Conservation (phyloP, 2,329 filamentous ascomycete genomes). For the Verticillium longisporum region DNA sequence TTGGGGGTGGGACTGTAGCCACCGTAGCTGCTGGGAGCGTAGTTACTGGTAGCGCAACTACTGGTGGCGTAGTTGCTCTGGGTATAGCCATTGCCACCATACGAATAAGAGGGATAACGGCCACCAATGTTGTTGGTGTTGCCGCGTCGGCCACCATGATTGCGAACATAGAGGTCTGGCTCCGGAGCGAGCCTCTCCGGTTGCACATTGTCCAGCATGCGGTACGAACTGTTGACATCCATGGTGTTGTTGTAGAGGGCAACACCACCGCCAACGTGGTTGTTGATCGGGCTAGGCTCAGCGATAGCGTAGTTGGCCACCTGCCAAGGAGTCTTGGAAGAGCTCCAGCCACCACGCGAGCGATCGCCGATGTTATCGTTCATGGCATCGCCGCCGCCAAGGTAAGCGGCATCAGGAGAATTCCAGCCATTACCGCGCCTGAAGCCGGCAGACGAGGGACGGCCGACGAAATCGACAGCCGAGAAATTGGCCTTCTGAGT, state of each 20-base stretch:
- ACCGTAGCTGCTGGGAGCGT: constrained; percentile 12
- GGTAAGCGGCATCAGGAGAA: constrained; percentile 45
- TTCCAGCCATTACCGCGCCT: constrained; percentile 43
- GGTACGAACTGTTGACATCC: constrained; percentile 30
- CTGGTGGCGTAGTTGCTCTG: constrained; percentile 23
- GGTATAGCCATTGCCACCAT: constrained; percentile 15
- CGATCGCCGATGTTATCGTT: constrained; percentile 46
- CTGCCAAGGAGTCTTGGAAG: constrained; percentile 33
- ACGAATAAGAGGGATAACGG: constrained; percentile 30
- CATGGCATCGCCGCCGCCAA: constrained; percentile 49
- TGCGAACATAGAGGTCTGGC: constrained; percentile 38
- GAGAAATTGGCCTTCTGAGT: background rate
- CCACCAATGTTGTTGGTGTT: constrained; percentile 35
- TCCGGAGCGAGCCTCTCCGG: constrained; percentile 42
- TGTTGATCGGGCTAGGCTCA: constrained; percentile 24
- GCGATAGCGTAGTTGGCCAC: constrained; percentile 17
- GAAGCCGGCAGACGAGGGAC: background rate
- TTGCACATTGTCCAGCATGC: constrained; percentile 32
- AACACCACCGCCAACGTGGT: constrained; percentile 40
- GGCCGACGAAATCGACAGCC: background rate
- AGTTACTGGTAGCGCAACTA: constrained; percentile 31
- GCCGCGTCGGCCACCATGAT: constrained; percentile 33
- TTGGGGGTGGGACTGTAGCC: constrained; percentile 23
- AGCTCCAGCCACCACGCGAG: constrained; percentile 44
- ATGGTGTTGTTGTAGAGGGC: constrained; percentile 28